phyloP scores from a whole-genome alignment of 192 early-diverging fungal genomes.

The Coemansia sp. region DNA sequence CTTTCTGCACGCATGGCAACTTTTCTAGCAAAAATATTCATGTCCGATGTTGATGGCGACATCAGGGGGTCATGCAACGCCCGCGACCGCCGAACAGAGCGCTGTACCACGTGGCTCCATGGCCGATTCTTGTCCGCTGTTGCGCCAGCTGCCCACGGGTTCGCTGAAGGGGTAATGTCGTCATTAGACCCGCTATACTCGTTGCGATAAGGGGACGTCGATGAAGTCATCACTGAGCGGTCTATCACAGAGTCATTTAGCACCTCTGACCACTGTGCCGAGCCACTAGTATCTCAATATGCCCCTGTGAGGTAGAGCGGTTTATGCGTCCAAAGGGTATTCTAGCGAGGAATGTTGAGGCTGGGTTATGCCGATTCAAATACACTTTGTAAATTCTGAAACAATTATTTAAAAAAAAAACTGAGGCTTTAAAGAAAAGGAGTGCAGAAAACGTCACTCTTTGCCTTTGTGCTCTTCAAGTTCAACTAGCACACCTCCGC shows the following conservation, averaged over 20 bases:
- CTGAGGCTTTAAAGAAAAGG: background rate
- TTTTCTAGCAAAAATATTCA: constrained; percentile 9
- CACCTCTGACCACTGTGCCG: too few species aligned
- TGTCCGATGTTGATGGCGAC: constrained; percentile 27
- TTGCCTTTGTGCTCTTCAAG: constrained; percentile 53
- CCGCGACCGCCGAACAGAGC: constrained; percentile 18
- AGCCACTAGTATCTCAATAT: too few species aligned
- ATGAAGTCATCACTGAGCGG: too few species aligned
- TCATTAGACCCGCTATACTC: too few species aligned
- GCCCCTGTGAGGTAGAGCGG: too few species aligned
- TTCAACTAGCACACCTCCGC: constrained; percentile 77
- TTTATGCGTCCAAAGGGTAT: too few species aligned
- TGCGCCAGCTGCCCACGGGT: constrained; percentile 15
- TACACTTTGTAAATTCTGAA: background rate
- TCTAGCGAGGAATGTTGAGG: too few species aligned
- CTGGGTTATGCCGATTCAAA: background rate
- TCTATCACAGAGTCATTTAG: too few species aligned
- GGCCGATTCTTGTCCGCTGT: background rate
- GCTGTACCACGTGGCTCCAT: constrained; percentile 8
- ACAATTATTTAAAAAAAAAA: background rate
- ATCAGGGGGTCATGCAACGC: constrained; percentile 33
- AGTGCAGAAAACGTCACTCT: background rate
- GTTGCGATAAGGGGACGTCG: too few species aligned
- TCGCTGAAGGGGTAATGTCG: constrained; percentile 1
- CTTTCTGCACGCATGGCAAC: constrained; percentile 14